Percentiles rank a stretch among this genome's conserved stretches.
phyloP scores from a whole-genome alignment of 805 yeast species.

The Yarrowia sp. region DNA sequence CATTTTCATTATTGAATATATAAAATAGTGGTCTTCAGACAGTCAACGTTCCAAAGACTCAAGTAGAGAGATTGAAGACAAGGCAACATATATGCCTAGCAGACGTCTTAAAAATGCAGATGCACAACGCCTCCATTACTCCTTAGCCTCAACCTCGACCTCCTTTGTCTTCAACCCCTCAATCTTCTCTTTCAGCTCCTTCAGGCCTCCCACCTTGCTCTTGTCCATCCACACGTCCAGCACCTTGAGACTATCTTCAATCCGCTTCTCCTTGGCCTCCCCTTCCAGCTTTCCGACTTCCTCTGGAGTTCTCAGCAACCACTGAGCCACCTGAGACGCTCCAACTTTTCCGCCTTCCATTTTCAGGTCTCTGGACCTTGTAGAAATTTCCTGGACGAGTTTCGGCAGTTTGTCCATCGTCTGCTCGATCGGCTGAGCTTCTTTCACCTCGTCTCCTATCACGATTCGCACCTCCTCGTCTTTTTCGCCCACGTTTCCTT shows the following conservation, averaged over 20 bases:
- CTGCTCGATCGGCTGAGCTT: background rate
- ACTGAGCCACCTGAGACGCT: slow-evolving; percentile 9
- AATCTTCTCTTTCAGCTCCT: background rate
- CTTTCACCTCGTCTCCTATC: background rate
- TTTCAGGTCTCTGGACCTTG: background rate
- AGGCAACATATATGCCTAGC: too few species aligned
- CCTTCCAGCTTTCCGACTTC: background rate
- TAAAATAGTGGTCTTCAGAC: too few species aligned
- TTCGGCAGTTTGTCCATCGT: background rate
- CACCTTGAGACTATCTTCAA: slow-evolving; percentile 3
- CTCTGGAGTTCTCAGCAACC: background rate
- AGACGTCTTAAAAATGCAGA: too few species aligned
- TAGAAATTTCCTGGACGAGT: background rate
- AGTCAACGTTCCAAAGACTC: too few species aligned
- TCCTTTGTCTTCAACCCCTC: background rate
- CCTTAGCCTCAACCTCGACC: background rate
- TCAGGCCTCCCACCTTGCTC: background rate
- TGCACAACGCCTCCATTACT: background rate
- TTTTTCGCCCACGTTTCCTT: background rate
- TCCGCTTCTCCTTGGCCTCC: background rate
- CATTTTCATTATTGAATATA: too few species aligned
- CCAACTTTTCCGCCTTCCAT: background rate
- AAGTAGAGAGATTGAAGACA: too few species aligned
- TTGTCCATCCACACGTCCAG: slow-evolving; percentile 3
- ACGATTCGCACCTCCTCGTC: background rate